Conservation (phyloP, 192 early-diverging fungal genomes). For the Pilaira anomala region DNA sequence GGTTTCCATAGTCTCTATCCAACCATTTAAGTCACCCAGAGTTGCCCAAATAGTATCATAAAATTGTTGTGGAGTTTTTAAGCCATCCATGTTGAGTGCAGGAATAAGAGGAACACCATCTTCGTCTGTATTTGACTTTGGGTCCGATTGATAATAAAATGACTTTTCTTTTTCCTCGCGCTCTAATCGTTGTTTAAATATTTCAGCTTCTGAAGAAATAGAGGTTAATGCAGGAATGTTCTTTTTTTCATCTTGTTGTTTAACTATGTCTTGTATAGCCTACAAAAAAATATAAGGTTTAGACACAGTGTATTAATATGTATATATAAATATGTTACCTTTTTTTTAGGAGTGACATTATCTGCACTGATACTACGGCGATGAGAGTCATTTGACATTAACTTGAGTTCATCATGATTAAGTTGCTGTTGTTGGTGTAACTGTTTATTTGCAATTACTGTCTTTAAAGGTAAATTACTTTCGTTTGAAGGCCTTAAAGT, state of each 20-base stretch:
- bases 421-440: constrained; percentile 13
- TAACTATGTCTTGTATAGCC: constrained; percentile 10
- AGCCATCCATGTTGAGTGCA: constrained; percentile 2
- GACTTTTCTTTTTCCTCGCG: too few species aligned
- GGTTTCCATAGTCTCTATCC: constrained; percentile 13
- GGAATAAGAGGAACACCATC: not conserved
- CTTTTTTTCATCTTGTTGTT: not conserved
- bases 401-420: constrained; percentile 1
- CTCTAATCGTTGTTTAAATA: not conserved
- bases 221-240: not conserved
- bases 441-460: constrained; percentile 29
- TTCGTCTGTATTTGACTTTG: not conserved
- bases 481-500: constrained; percentile 43
- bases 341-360: constrained; percentile 12
- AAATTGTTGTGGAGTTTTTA: constrained; percentile 8
- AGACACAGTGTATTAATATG: too few species aligned
- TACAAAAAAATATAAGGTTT: not conserved
- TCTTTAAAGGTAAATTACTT: constrained; percentile 39
- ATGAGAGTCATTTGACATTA: constrained; percentile 5
- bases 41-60: constrained; percentile 15
- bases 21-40: constrained; percentile 12
- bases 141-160: not conserved
- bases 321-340: constrained; percentile 15
- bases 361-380: constrained; percentile 33
- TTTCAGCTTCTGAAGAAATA: not conserved